Base-by-base conservation (phyloP, 2,329 filamentous ascomycete species). In the Colletotrichum orchidophilum region DNA sequence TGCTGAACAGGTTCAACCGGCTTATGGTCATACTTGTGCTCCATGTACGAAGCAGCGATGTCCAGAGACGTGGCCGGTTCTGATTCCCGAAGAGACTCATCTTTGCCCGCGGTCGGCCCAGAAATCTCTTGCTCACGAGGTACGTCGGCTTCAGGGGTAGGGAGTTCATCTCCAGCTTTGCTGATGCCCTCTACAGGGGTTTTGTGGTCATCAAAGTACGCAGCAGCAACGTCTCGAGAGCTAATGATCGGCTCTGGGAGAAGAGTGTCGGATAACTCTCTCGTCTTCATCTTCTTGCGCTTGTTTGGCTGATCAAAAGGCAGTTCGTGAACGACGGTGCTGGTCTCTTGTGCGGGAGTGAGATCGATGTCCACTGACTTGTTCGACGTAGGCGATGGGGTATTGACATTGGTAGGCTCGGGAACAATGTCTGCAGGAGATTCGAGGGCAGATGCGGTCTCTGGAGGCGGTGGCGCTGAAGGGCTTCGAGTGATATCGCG, bases 281-380 rank as follows among this genome's bases (percentile, higher is more conserved):
- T 70, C 24, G 75, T 81, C 68, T 79, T 80, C 60, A 76, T 64
- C 74, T 79, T 82, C 75, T 83, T 83, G 57, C 78, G 78, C 39
- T 77, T 77, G 26, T 76, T 76, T 21, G 79, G 76, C 64, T 81
- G 75, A 59, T 81, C 81, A 54, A 81, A 81, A 8, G 81, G 80
- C 50, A 77, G 77, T 2, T 83, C 81, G 59, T 83, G 82, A 68
- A 77, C 74, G 26, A 83, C 71, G 63, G 77, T 76, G 60, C 79
- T 81, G 61, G 75, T 80, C 26, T 77, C 66, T 63, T 81, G 80
- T 54, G 78, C 79, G 18, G 80, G 81, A 2, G 77, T 78, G 33
- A 81, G 74, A 60, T 81, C 78, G 12, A 79, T 64, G 29, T 33
- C 70, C 66, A 54, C 72, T 66, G 29, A 70, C 21, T 18, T 73